Conservation (phyloP, 495 filamentous ascomycete genomes). For the Penicillium turbatum region DNA sequence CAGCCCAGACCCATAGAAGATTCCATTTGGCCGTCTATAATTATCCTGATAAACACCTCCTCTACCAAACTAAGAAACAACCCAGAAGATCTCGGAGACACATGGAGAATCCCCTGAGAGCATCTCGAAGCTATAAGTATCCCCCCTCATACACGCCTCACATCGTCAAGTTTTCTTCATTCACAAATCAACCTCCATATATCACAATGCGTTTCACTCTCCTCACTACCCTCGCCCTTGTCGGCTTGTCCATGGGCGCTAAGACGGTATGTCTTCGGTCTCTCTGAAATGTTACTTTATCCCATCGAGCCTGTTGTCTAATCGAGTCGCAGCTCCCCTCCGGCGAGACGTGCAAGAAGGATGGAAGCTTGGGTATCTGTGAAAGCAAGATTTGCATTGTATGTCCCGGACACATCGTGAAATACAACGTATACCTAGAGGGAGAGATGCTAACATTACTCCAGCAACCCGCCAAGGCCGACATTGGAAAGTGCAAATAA, state of each 20-base stretch:
- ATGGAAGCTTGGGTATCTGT: slow-evolving; percentile 12
- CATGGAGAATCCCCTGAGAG: background rate
- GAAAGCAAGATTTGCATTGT: slow-evolving; percentile 9
- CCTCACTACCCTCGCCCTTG: slow-evolving; percentile 7
- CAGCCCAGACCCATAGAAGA: background rate
- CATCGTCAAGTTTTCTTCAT: background rate
- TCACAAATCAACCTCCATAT: background rate
- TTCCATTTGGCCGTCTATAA: background rate
- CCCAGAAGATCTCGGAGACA: background rate
- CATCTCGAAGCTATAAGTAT: background rate
- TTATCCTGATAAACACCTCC: background rate
- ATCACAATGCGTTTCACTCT: slow-evolving; percentile 8
- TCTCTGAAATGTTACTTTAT: background rate
- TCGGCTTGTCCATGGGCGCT: slow-evolving; percentile 1
- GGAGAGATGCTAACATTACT: background rate
- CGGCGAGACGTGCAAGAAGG: slow-evolving; percentile 11
- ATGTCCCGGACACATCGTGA: background rate
- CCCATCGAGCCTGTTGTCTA: background rate
- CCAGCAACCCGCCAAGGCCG: slow-evolving; percentile 5
- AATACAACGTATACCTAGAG: background rate
- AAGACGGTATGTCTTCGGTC: background rate
- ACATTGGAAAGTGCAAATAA: slow-evolving; percentile 14
- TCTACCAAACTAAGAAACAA: background rate
- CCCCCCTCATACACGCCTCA: background rate
- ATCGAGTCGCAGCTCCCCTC: slow-evolving; percentile 6